These are phyloP conservation scores for Takakia lepidozioides DNA, from an alignment of 225 moss, liverwort and hornwort genomes.

Conservation along the genomic window DNA sequence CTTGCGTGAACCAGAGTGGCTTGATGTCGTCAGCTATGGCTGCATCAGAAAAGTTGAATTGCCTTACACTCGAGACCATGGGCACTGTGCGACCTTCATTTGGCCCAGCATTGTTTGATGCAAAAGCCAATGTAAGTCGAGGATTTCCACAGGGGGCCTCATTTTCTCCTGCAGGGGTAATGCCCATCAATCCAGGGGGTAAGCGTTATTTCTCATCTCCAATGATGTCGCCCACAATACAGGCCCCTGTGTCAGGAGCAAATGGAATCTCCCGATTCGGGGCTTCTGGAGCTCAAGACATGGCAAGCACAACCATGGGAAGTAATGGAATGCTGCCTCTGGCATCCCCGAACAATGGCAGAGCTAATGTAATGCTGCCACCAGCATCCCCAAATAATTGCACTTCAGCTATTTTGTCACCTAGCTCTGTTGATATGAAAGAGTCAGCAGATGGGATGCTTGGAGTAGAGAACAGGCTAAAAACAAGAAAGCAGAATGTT, in stretches of 20 bases:
- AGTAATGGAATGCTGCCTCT: too few relatives aligned
- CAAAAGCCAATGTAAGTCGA: slow-evolving; percentile 14
- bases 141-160: slow-evolving; percentile 19
- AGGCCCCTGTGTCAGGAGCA: slow-evolving; percentile 9
- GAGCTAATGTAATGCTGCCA: too few relatives aligned
- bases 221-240: slow-evolving; percentile 11
- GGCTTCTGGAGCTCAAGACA: slow-evolving; percentile 40
- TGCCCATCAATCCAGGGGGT: slow-evolving; percentile 9
- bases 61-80: slow-evolving; percentile 30
- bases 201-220: slow-evolving; percentile 21
- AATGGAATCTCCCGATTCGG: slow-evolving; percentile 32
- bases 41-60: slow-evolving; percentile 37
- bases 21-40: slow-evolving; percentile 25
- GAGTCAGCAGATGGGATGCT: slow-evolving; percentile 24
- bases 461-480: slow-evolving; percentile 23
- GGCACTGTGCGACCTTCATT: slow-evolving; percentile 19
- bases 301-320: slow-evolving; percentile 16
- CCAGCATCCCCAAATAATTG: slow-evolving; percentile 15
- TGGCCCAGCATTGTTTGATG: slow-evolving; percentile 9
- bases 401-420: slow-evolving; percentile 31
- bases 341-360: too few relatives aligned
- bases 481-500: slow-evolving; percentile 30
- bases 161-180: slow-evolving; percentile 16
- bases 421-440: slow-evolving; percentile 28
- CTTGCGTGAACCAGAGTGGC: slow-evolving; percentile 16